Evolutionary conservation across 2,329 filamentous ascomycete genomes (phyloP), one percentile per base, ranked within the genome.

Genomic region (Truncatella angustata): DNA sequence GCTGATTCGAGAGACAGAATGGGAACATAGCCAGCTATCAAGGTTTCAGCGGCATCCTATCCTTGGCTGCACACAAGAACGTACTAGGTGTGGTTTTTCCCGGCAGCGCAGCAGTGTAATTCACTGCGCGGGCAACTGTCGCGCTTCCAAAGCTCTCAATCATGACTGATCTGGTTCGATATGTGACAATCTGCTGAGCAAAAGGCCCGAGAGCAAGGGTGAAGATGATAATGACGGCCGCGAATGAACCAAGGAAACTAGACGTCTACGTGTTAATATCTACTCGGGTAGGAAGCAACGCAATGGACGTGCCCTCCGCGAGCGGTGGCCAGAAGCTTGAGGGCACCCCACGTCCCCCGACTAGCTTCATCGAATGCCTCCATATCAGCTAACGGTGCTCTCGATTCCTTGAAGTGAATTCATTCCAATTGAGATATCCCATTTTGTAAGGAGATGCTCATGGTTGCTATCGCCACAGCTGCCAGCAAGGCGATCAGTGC

Each of bases 361-460:
- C 66, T 69, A 4, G 66, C 66, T 16, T 69, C 64, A 36, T 69
- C 66, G 32, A 67, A 66, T 2, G 57, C 52, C 54, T 69, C 66
- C 61, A 69, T 66, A 11, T 68, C 63, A 1, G 60, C 55, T 12
- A 69, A 48, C 3, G 64, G 65, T n/a, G 59, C 58, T 23, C 58
- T 53, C 5, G 61, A 56, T 12, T 59, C 59, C 57, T 62, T 65
- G 56, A 69, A 66, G 3, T 61, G 60, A 40, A 67, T 64, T 66
- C 65, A 68, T 37, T 69, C 68, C 5, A 68, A 52, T 54, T 67
- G 65, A 14, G 62, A 62, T 24, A 69, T 56, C 1, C 66, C 64
- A 14, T 62, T 63, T 28, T 64, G 63, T 4, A 69, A 53, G 1
- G 65, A 61, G 4, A 68, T 55, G 16, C 58, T 57, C 60, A 69